Evolutionary conservation across 2,329 filamentous ascomycete species (phyloP).

Genomic region (Aspergillus pseudoglaucus): DNA sequence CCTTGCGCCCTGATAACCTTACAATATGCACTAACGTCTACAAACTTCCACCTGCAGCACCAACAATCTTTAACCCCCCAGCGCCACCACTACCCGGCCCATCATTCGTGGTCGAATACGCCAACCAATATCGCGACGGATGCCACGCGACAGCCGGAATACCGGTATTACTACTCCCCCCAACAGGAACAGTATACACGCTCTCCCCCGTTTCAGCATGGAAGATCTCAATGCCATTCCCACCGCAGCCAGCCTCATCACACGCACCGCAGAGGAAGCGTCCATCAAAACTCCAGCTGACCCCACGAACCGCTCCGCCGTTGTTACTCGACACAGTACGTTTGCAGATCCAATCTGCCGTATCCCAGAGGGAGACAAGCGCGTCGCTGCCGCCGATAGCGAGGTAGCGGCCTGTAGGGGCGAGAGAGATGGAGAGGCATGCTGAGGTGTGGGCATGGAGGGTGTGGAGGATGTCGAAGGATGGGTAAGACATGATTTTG

Average conservation of each 20-base stretch:
- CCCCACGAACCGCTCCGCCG: constrained; percentile 40
- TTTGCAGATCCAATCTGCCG: constrained; percentile 45
- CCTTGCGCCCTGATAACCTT: constrained; percentile 2
- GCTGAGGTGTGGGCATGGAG: constrained; percentile 45
- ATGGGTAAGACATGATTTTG: constrained; percentile 43
- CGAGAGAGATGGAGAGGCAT: constrained; percentile 41
- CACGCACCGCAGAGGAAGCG: constrained; percentile 43
- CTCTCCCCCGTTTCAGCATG: constrained; percentile 46
- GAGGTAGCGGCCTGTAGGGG: constrained; percentile 43
- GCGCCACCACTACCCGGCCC: constrained; percentile 30
- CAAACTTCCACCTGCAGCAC: constrained; percentile 37
- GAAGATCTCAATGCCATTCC: constrained; percentile 43
- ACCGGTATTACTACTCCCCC: constrained; percentile 27
- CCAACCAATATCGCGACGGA: constrained; percentile 44
- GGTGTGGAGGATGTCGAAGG: constrained; percentile 39
- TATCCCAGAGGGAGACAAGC: constrained; percentile 47
- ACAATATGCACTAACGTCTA: constrained; percentile 5
- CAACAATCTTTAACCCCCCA: constrained; percentile 43
- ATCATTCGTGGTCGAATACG: constrained; percentile 42
- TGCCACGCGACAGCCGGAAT: constrained; percentile 46
- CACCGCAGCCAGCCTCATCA: constrained; percentile 40
- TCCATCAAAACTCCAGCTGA: constrained; percentile 47
- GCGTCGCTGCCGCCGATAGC: constrained; percentile 45
- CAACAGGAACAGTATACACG: constrained; percentile 40
- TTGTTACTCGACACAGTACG: constrained; percentile 41